Base-by-base conservation (phyloP, 2,329 filamentous ascomycete genomes). In the Cladosporium phlei region DNA sequence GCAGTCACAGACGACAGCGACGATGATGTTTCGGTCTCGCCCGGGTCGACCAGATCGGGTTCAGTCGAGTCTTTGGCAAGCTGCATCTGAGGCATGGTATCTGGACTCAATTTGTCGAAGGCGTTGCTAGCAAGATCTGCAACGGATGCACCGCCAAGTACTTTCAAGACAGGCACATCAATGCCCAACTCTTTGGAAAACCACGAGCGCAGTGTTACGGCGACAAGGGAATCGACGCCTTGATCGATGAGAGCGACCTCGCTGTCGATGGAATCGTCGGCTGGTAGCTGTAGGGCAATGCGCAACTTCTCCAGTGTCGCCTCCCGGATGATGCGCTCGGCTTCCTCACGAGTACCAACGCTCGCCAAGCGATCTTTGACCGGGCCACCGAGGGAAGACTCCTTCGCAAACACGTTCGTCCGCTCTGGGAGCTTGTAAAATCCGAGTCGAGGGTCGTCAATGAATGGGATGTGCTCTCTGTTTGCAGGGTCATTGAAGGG, bases 81-180 rank as follows among this genome's bases (percentile, higher is more conserved):
- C n/a, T n/a, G n/a, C n/a, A n/a, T n/a, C n/a, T n/a, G n/a, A n/a
- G 28, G 28, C 5, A 29, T 29, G 10, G 27, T n/a, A 10, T 29
- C 27, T 29, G 27, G 2, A n/a, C 5, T 29, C 27, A 29, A 3
- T 6, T 14, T 11, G 12, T 11, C 12, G 28, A 29, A 11, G 11
- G 8, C 28, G 2, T 14, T 14, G 12, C 16, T 7, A 14, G 16
- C 16, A 11, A 29, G 28, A 29, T 29, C 28, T 4, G n/a, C 16
- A n/a, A 29, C 28, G 16, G 28, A 29, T 25, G 38, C 38, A 25
- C 38, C 38, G 20, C 38, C 16, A 3, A 75, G 52, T 28, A 77
- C 63, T 47, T 72, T 71, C 3, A 77, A 58, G 2, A 76, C 66
- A 0, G 72, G 69, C 1, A 77, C 64, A 35, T 77, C 69, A 0